Base-by-base conservation (phyloP, 768 basidiomycete species). In the Psilocybe azurescens region DNA sequence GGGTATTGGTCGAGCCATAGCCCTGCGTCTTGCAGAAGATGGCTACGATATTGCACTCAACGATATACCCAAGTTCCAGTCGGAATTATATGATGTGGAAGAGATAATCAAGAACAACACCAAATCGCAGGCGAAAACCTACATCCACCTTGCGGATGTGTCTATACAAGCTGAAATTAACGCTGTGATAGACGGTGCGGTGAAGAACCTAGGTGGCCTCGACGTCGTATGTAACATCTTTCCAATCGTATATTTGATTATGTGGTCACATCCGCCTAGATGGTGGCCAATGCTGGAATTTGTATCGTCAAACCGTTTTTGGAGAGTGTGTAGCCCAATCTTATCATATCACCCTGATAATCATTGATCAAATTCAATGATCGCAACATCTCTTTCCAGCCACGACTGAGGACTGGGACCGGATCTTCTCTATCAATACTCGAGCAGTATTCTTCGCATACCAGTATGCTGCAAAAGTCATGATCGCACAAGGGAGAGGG, bases 401-500 rank as follows among this genome's bases (percentile, higher is more conserved):
- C 3, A 67, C 70, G 2, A 55, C 74, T 3, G 73, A 79, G 5
- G 71, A 77, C 1, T 81, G 75, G 78, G 78, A 86, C 67, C 73
- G 67, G 67, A 47, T 73, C 3, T 75, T 83, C 62, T 74, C 79
- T 4, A 74, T 89, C 67, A 89, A 90, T 67, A 77, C 82, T 61
- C 80, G 84, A 56, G 87, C 86, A 38, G 74, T 80, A 0, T 88
- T 85, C 74, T 78, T 85, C 61, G 88, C 85, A 67, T 89, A 89
- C 47, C 85, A 88, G 52, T 79, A 88, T 61, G 89, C 87, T 3
- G 87, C 84, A 28, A 77, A 75, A 54, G 81, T 84, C 65, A 90
- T 90, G 89, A 69, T 73, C 38, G 78, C 87, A 7, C 84, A 85
- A 72, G 79, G 81, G 0, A 74, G 73, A 1, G 81, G 81, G 85